Evolutionary conservation across 1,284 basidiomycete genomes (phyloP), one percentile per base, ranked within the genome.

Genomic region (Sporisorium reilianum): DNA sequence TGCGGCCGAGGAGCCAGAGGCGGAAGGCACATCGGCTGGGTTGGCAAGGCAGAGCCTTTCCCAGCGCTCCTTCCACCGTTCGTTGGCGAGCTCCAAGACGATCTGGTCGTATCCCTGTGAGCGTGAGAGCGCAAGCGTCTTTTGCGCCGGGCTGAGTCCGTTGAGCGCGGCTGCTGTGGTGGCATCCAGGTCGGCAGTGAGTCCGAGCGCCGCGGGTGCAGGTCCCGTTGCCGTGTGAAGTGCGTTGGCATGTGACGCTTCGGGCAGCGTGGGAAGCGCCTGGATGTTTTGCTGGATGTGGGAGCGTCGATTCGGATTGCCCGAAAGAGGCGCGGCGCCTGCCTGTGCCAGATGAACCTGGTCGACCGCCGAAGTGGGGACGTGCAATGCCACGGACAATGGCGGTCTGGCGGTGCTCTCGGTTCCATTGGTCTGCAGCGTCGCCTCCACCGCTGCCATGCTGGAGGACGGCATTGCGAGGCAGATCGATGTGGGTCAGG

Each of bases 1-100:
- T 10, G 44, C 32, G 5, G 58, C 55, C 5, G 56, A 56, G 23
- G 59, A 49, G 36, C 50, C 48, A 18, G 59, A 65, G 4, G 52
- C 45, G 2, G 58, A 55, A 16, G 63, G 48, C 32, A 61, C 22
- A 14, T 74, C 68, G 9, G 44, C 32, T 14, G 85, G 77, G 2
- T 85, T 84, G 11, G 86, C 82, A 22, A 95, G 87, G 85, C 96
- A 99, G 88, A 98, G 91, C 41, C 90, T 88, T 76, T 90, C 89
- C 96, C 97, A 99, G 64, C 96, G 87, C 70, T 90, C 88, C 80
- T 90, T 90, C 96, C 96, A 99, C 34, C 88, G 89, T 25, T 89
- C 88, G 71, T 93, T 97, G 22, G 95, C 92, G 26, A 98, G 88
- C 18, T 94, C 93, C n/a, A 96, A 81, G 75, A 90, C 92, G 53